Conservation (phyloP, 164 flowering plant genomes). For the grape (Vitis vinifera) region DNA sequence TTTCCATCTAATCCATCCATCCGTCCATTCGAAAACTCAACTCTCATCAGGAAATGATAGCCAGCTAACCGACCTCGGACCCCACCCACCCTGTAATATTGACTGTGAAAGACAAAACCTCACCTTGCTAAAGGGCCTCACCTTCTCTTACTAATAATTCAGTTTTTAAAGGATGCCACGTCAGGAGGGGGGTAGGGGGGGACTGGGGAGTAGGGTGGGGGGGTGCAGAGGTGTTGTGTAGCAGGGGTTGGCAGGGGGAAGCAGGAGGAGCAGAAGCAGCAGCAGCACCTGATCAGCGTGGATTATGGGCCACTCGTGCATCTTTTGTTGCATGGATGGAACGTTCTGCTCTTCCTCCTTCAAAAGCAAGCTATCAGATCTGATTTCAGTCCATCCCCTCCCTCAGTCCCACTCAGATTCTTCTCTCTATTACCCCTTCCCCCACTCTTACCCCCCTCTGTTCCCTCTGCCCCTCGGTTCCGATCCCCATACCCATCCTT, state of each 20-base stretch:
- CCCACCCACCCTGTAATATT: neutral
- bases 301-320: conserved; percentile 30
- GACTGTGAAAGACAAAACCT: too few species aligned
- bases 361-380: conserved; percentile 29
- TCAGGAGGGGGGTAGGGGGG: conserved; percentile 1
- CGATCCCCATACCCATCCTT: too few species aligned
- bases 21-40: neutral
- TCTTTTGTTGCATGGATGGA: conserved; percentile 32
- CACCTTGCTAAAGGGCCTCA: conserved; percentile 3
- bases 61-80: conserved; percentile 6
- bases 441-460: conserved; percentile 4
- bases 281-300: conserved; percentile 47
- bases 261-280: neutral
- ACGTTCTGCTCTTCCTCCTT: conserved; percentile 27
- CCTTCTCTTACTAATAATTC: conserved; percentile 1
- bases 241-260: too few species aligned
- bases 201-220: neutral
- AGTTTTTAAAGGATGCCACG: conserved; percentile 13
- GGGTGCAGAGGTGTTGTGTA: too few species aligned
- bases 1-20: conserved; percentile 13
- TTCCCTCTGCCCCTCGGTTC: too few species aligned
- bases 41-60: neutral
- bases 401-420: too few species aligned
- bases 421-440: too few species aligned
- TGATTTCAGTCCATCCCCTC: conserved; percentile 1